These are phyloP conservation scores for Pleurotus tuber-regium DNA, from an alignment of 768 basidiomycete genomes.

Conservation along the genomic window DNA sequence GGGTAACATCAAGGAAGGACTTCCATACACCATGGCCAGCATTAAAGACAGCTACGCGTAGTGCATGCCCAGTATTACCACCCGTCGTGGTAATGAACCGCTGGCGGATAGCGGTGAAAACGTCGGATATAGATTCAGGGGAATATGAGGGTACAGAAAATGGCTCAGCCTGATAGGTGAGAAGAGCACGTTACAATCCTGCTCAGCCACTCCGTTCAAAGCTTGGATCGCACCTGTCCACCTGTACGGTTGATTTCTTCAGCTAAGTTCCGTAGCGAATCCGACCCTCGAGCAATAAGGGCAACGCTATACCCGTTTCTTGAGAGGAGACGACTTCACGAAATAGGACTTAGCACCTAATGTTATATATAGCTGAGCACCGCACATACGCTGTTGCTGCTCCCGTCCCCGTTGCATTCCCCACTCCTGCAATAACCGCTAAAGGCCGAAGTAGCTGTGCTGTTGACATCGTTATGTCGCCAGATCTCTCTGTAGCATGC, in stretches of 20 bases:
- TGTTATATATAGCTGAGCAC: conserved; percentile 9
- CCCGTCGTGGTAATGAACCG: conserved; percentile 37
- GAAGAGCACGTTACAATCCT: too few species aligned
- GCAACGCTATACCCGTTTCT: conserved; percentile 67
- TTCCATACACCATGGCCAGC: conserved; percentile 58
- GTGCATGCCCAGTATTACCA: conserved; percentile 29
- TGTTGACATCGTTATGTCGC: too few species aligned
- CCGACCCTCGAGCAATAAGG: conserved; percentile 56
- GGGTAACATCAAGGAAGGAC: conserved; percentile 62
- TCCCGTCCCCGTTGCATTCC: conserved; percentile 52
- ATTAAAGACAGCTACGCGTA: conserved; percentile 68
- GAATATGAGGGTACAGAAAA: conserved; percentile 56
- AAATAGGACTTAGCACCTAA: not conserved
- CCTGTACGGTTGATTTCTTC: conserved; percentile 52
- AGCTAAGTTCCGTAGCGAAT: conserved; percentile 50
- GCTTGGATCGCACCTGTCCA: conserved; percentile 56
- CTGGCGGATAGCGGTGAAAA: conserved; percentile 44
- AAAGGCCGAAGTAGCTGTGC: conserved; percentile 6
- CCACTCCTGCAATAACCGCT: conserved; percentile 35
- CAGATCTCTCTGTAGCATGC: too few species aligned
- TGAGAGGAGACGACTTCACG: conserved; percentile 53
- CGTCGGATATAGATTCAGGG: conserved; percentile 46
- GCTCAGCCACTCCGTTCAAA: too few species aligned
- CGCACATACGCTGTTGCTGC: conserved; percentile 52
- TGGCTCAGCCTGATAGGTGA: conserved; percentile 44